Evolutionary conservation across 2,329 filamentous ascomycete genomes (phyloP), one percentile per base, ranked within the genome.

Genomic region (Neoascochyta sp.): DNA sequence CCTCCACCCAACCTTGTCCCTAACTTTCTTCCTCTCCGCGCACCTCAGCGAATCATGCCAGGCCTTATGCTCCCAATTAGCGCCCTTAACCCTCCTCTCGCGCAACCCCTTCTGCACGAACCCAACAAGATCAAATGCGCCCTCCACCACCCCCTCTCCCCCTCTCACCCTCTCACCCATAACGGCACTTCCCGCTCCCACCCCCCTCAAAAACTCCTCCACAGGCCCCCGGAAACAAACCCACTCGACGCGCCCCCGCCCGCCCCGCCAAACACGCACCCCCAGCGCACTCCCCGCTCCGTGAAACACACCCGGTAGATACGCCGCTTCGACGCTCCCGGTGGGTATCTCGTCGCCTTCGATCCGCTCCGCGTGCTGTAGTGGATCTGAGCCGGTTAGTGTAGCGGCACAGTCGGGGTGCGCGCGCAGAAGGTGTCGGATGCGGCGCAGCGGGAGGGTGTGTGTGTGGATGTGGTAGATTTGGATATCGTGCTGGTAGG

Each of bases 21-120:
- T 36, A 14, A 27, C 16, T 65, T 65, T 8, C 62, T 65, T 16
- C 68, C 66, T 29, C 57, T 56, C 34, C 8, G 45, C 49, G 9
- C 18, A 20, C 18, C 22, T 16, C 27, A 56, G 16, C 1, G 34
- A 34, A 6, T 36, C 36, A 13, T 34, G 43, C 46, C 50, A 54
- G 4, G 27, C 32, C 9, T 28, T 43, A 27, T 54, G 45, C 32
- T 57, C 53, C 1, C 14, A 20, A 25, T 46, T 31, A 9, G 39
- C 36, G 1, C 32, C 36, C 18, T 31, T 27, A 1, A 33, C 36
- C 16, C 19, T 33, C 13, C 36, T 27, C 7, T 15, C 27, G 5
- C 13, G 16, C 11, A 32, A 22, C 2, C 40, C 43, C 24, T 44
- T 47, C 8, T 31, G 27, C 2, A 46, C 6, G 7, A 22, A 24